Evolutionary conservation across 148 eudicot genomes (phyloP), one percentile per base, ranked within the genome.

Genomic region (Simmondsia chinensis): DNA sequence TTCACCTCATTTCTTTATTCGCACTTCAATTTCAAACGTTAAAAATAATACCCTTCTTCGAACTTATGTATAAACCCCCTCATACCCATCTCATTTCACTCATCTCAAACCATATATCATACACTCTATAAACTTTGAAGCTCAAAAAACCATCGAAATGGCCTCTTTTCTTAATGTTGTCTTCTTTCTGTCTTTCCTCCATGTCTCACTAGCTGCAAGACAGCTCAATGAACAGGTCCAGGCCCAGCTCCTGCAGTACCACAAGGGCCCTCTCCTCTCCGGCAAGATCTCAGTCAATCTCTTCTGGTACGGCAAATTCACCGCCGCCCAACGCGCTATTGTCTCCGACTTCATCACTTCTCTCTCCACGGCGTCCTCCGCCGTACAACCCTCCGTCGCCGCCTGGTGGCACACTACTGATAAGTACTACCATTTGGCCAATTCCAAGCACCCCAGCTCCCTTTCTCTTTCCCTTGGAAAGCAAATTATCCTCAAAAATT

Each of bases 301-400:
- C 41, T 71, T 81, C 10, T 81, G 84, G 91, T 81, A 81, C 31
- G 91, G 91, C 7, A 60, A 57, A 7, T 74, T 78, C 74, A 60
- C 69, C 35, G 69, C 74, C 0, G 9, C 60, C 48, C 80, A 78
- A 61, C 66, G 80, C 16, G 68, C 80, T 14, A 67, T 71, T 29
- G 56, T 78, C 22, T 20, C 58, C 29, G 84, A 81, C 41, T 81
- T 77, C 57, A 41, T 81, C 30, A 33, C 36, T 12, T 81, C 84
- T 2, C 61, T 81, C 0, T 39, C 56, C 10, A 38, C 57, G 12
- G 14, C 16, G 0, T 9, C 51, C n/a, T 34, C 10, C 13, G 20
- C 57, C 9, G 13, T 60, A 7, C 61, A 61, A 12, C 77, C 73
- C 7, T 63, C 77, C 2, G 73, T 72, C 29, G 48, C 66, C 44